phyloP scores from a whole-genome alignment of 2,329 filamentous ascomycete genomes.

The Diplodia intermedia region DNA sequence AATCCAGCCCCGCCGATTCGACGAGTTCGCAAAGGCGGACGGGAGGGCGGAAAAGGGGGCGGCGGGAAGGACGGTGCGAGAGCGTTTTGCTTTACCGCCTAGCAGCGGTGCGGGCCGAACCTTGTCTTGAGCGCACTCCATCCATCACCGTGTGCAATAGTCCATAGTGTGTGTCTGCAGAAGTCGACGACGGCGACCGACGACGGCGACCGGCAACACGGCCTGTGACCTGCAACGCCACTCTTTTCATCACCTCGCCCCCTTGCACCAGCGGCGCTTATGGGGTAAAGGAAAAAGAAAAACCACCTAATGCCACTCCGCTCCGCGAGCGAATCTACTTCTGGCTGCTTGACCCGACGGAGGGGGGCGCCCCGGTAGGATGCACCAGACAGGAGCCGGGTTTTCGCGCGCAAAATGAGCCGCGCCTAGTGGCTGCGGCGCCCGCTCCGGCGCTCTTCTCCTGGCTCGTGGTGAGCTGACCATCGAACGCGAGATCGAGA shows the following conservation, averaged over 20 bases:
- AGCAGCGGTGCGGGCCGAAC: conserved; percentile 30
- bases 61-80: neutral
- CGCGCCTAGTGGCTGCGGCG: neutral
- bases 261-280: conserved; percentile 12
- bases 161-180: neutral
- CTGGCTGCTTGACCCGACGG: neutral
- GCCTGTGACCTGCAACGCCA: neutral
- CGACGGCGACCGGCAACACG: neutral
- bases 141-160: neutral
- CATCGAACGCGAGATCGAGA: neutral
- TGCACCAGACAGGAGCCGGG: neutral
- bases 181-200: neutral
- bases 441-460: neutral
- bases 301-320: neutral
- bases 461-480: neutral
- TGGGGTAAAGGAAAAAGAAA: neutral
- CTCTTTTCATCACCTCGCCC: neutral
- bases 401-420: neutral
- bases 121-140: conserved; percentile 27
- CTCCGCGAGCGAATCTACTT: neutral
- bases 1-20: neutral
- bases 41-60: neutral
- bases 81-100: conserved; percentile 20
- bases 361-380: conserved; percentile 1
- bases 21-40: neutral